Evolutionary conservation across 768 basidiomycete species (phyloP).

Genomic region (Lactarius evosmus): DNA sequence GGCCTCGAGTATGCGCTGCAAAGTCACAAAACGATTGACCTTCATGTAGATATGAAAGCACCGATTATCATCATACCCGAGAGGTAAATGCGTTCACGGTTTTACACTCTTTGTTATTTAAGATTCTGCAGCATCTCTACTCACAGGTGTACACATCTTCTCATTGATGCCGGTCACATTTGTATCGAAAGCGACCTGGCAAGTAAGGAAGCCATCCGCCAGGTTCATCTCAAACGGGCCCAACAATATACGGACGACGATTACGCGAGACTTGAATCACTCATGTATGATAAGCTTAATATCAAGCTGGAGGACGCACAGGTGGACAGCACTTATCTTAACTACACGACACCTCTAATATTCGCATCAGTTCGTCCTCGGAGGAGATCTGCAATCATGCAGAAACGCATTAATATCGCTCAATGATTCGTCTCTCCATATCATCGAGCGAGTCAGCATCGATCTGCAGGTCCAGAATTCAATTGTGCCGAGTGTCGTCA

Average conservation of each 20-base stretch:
- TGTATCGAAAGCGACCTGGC: constrained; percentile 88
- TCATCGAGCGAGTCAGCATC: constrained; percentile 90
- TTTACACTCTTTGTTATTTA: constrained; percentile 19
- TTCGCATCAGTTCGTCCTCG: constrained; percentile 73
- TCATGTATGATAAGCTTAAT: constrained; percentile 93
- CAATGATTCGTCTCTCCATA: constrained; percentile 62
- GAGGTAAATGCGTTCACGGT: constrained; percentile 49
- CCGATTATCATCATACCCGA: constrained; percentile 97
- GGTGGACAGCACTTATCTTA: constrained; percentile 43
- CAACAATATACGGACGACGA: constrained; percentile 86
- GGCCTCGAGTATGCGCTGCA: constrained; percentile 92
- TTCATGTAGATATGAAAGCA: constrained; percentile 95
- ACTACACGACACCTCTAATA: constrained; percentile 4
- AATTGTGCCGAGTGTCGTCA: constrained; percentile 80
- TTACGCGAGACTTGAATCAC: constrained; percentile 75
- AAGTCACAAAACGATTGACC: constrained; percentile 91
- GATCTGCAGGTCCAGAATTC: constrained; percentile 88
- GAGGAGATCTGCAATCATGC: constrained; percentile 77
- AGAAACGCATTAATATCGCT: constrained; percentile 68
- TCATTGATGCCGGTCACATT: constrained; percentile 96
- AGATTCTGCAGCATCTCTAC: constrained; percentile 59
- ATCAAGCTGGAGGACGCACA: constrained; percentile 86
- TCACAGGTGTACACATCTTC: constrained; percentile 75
- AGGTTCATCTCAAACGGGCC: constrained; percentile 78
- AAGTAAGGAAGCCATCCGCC: constrained; percentile 72